These are phyloP conservation scores for Leonotis leonurus DNA, from an alignment of 257 asterid genomes.

Conservation along the genomic window DNA sequence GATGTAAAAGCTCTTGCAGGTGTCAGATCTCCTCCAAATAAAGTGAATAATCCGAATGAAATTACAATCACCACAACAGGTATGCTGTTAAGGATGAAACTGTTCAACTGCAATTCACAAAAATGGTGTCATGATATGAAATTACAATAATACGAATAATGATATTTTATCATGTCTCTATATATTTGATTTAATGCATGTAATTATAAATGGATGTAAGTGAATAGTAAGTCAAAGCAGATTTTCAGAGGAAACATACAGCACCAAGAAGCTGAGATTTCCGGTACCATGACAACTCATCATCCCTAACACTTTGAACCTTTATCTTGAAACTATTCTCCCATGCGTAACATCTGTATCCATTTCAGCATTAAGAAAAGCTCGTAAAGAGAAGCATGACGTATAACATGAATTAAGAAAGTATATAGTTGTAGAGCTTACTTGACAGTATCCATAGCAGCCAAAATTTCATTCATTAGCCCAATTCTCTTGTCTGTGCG, in stretches of 20 bases:
- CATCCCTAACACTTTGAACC: slow-evolving; percentile 71
- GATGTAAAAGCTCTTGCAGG: slow-evolving; percentile 97
- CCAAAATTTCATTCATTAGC: slow-evolving; percentile 92
- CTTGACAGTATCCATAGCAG: slow-evolving; percentile 99
- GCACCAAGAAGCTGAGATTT: slow-evolving; percentile 83
- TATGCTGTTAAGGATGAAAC: slow-evolving; percentile 74
- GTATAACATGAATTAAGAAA: neutral
- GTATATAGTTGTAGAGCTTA: slow-evolving; percentile 31
- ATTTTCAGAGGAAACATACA: slow-evolving; percentile 38
- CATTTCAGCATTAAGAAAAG: slow-evolving; percentile 13
- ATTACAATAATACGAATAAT: too few relatives aligned
- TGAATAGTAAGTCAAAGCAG: slow-evolving; percentile 17
- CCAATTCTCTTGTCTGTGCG: slow-evolving; percentile 96
- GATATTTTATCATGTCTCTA: neutral
- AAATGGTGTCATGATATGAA: slow-evolving; percentile 10
- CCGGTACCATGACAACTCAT: slow-evolving; percentile 83
- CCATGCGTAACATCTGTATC: slow-evolving; percentile 93
- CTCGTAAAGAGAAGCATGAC: slow-evolving; percentile 12
- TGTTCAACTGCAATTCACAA: slow-evolving; percentile 62
- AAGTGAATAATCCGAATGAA: slow-evolving; percentile 76
- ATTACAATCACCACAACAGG: slow-evolving; percentile 88
- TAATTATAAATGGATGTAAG: too few relatives aligned
- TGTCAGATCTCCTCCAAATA: slow-evolving; percentile 90
- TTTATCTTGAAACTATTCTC: slow-evolving; percentile 79
- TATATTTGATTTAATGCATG: neutral